Evolutionary conservation across 805 yeast genomes (phyloP).

Genomic region (Ogataea trehalophila): DNA sequence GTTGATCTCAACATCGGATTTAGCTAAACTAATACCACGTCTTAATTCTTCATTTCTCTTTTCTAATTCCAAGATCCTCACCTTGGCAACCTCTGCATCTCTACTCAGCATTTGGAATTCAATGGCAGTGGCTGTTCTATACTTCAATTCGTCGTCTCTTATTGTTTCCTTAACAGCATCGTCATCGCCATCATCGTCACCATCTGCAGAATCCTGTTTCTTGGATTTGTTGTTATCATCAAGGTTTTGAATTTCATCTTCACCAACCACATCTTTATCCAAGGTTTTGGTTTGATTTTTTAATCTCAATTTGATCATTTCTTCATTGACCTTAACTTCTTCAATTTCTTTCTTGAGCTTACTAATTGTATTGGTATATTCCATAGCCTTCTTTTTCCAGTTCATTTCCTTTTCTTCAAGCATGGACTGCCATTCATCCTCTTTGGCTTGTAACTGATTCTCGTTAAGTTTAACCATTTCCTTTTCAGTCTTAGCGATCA

Average conservation of each 20-base stretch:
- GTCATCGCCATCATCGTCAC: slow-evolving; percentile 20
- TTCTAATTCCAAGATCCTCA: slow-evolving; percentile 66
- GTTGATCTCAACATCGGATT: slow-evolving; percentile 40
- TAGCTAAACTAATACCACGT: slow-evolving; percentile 53
- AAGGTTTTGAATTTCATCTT: slow-evolving; percentile 4
- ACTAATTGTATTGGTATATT: slow-evolving; percentile 44
- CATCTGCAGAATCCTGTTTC: too few relatives aligned
- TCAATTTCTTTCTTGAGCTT: slow-evolving; percentile 52
- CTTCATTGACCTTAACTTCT: slow-evolving; percentile 60
- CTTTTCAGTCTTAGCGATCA: slow-evolving; percentile 57
- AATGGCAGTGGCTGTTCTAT: slow-evolving; percentile 35
- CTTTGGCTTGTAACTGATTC: slow-evolving; percentile 60
- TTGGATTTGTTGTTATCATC: not conserved
- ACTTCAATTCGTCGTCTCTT: slow-evolving; percentile 12
- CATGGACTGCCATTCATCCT: slow-evolving; percentile 61
- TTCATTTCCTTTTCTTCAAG: slow-evolving; percentile 70
- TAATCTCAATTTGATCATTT: slow-evolving; percentile 58
- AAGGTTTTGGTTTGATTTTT: slow-evolving; percentile 43
- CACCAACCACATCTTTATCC: slow-evolving; percentile 29
- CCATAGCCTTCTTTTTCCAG: slow-evolving; percentile 58
- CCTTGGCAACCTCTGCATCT: slow-evolving; percentile 69
- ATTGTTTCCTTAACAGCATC: slow-evolving; percentile 7
- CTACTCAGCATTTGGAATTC: slow-evolving; percentile 65
- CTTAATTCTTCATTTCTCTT: slow-evolving; percentile 72
- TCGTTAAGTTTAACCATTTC: slow-evolving; percentile 51